These are phyloP conservation scores for Metarhizium sp. DNA, from an alignment of 2,329 filamentous ascomycete genomes.

Conservation along the genomic window DNA sequence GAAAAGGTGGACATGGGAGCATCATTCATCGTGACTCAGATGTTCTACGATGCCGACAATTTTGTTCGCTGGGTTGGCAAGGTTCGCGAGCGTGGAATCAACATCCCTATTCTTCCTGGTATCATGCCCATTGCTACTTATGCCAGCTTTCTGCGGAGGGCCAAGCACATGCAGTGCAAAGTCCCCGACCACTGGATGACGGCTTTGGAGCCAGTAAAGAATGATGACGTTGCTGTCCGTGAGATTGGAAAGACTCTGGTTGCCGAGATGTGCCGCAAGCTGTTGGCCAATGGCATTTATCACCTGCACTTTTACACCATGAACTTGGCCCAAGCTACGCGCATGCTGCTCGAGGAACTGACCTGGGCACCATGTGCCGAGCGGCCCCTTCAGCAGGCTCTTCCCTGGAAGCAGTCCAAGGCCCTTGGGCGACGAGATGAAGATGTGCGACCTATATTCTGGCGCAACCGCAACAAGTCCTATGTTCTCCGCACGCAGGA, in stretches of 20 bases:
- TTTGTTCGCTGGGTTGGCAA: constrained; percentile 86
- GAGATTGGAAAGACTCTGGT: constrained; percentile 83
- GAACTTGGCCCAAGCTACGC: constrained; percentile 91
- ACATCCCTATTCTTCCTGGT: constrained; percentile 71
- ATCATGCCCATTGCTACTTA: constrained; percentile 91
- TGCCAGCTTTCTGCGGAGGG: constrained; percentile 80
- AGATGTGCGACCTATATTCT: constrained; percentile 97
- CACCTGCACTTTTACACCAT: constrained; percentile 99
- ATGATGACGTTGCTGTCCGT: constrained; percentile 86
- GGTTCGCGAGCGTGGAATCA: constrained; percentile 77
- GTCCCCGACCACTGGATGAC: constrained; percentile 75
- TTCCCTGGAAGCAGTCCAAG: constrained; percentile 94
- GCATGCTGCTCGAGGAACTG: constrained; percentile 88
- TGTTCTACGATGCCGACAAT: constrained; percentile 98
- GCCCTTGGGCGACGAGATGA: constrained; percentile 81
- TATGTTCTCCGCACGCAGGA: constrained; percentile 94
- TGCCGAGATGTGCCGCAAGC: constrained; percentile 79
- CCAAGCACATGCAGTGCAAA: constrained; percentile 81
- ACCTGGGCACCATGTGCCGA: constrained; percentile 68
- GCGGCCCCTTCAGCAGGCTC: constrained; percentile 74
- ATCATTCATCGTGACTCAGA: constrained; percentile 93
- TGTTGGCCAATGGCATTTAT: constrained; percentile 71
- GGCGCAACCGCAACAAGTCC: constrained; percentile 93
- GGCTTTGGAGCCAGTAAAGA: constrained; percentile 85
- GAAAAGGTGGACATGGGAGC: constrained; percentile 94